These are phyloP conservation scores for Tylopilus sp. DNA, from an alignment of 768 basidiomycete species.

Conservation along the genomic window DNA sequence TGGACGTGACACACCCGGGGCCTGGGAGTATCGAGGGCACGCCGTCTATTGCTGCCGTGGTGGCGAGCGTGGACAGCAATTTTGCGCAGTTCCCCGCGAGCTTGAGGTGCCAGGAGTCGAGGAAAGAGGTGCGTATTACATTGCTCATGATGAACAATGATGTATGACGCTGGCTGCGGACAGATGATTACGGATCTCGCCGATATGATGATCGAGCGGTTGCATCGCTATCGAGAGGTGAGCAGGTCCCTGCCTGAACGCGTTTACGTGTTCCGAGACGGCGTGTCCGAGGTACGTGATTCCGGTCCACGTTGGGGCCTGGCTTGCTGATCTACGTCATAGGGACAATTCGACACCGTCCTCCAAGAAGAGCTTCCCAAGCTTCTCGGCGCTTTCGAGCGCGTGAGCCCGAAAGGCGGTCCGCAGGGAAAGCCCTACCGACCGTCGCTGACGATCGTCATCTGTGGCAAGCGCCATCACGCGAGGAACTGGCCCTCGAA, in stretches of 20 bases:
- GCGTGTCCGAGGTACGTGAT: slow-evolving; percentile 67
- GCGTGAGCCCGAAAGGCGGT: slow-evolving; percentile 40
- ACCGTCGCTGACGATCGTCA: slow-evolving; percentile 66
- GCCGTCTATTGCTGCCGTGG: slow-evolving; percentile 81
- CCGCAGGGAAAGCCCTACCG: slow-evolving; percentile 45
- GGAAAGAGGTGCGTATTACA: slow-evolving; percentile 21
- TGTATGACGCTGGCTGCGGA: not conserved
- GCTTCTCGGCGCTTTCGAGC: slow-evolving; percentile 57
- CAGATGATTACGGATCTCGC: slow-evolving; percentile 71
- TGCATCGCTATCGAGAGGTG: slow-evolving; percentile 53
- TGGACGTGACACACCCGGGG: slow-evolving; percentile 81
- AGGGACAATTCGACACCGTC: slow-evolving; percentile 75
- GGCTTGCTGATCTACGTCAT: not conserved
- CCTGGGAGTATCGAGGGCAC: slow-evolving; percentile 65
- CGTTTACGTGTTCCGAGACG: slow-evolving; percentile 74
- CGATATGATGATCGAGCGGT: slow-evolving; percentile 69
- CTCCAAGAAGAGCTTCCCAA: slow-evolving; percentile 57
- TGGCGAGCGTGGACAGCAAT: slow-evolving; percentile 64
- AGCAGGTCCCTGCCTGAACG: slow-evolving; percentile 61
- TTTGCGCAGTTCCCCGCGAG: slow-evolving; percentile 81
- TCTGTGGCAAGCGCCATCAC: slow-evolving; percentile 74
- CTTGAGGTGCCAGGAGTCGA: slow-evolving; percentile 55
- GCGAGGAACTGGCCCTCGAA: slow-evolving; percentile 58
- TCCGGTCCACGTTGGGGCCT: not conserved
- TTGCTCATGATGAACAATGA: not conserved